Evolutionary conservation across 2,329 filamentous ascomycete genomes (phyloP).

Genomic region (Metarhizium humberi): DNA sequence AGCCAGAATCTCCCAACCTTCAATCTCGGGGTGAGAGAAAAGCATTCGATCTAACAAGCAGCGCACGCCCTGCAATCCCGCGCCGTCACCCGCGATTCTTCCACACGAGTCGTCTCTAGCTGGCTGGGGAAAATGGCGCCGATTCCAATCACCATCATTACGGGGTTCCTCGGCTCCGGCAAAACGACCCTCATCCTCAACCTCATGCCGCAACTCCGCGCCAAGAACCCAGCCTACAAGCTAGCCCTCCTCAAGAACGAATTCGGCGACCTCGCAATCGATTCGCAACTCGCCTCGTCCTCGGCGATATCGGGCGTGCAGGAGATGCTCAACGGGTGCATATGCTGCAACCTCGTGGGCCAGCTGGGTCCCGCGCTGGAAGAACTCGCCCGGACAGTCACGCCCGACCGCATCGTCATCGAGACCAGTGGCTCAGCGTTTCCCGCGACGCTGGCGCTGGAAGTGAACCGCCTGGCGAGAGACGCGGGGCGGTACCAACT

Average conservation of each 20-base stretch:
- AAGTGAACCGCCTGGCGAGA: conserved; percentile 71
- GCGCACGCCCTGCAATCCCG: too few relatives aligned
- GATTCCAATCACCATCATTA: conserved; percentile 89
- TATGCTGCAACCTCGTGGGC: conserved; percentile 97
- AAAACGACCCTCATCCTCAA: conserved; percentile 96
- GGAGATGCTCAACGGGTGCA: conserved; percentile 92
- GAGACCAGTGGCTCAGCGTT: conserved; percentile 87
- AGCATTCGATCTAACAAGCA: background rate
- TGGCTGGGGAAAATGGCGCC: conserved; percentile 42
- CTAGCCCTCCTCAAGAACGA: conserved; percentile 97
- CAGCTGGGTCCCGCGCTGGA: conserved; percentile 73
- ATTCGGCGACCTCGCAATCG: conserved; percentile 89
- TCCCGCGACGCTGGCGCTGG: conserved; percentile 82
- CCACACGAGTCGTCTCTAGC: background rate
- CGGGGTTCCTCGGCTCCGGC: conserved; percentile 89
- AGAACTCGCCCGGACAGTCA: conserved; percentile 51
- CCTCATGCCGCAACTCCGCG: conserved; percentile 78
- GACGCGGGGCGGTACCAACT: conserved; percentile 62
- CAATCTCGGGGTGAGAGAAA: background rate
- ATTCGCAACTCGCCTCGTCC: conserved; percentile 80
- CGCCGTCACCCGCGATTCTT: background rate
- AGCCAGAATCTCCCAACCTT: background rate
- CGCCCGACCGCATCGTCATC: conserved; percentile 80
- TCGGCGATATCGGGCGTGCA: conserved; percentile 80
- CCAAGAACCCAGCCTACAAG: conserved; percentile 64